Evolutionary conservation across 805 yeast genomes (phyloP).

Genomic region (Metschnikowia reukaufii): DNA sequence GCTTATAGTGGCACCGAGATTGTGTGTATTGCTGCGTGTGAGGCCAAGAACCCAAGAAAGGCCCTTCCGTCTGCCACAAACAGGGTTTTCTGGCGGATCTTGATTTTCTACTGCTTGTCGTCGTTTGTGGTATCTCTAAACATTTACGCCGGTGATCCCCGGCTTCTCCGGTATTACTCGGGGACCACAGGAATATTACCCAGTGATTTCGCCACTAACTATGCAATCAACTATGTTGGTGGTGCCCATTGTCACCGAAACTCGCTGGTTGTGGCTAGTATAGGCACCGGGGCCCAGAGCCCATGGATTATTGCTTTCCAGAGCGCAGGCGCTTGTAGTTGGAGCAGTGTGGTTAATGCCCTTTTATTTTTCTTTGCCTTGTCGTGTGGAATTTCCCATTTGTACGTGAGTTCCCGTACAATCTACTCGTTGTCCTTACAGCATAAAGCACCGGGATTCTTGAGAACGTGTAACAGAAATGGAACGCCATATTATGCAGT

Average conservation of each 20-base stretch:
- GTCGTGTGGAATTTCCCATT: slow-evolving; percentile 46
- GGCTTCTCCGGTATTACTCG: slow-evolving; percentile 56
- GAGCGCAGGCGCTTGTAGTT: slow-evolving; percentile 36
- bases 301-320: slow-evolving; percentile 48
- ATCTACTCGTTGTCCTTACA: slow-evolving; percentile 43
- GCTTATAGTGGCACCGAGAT: slow-evolving; percentile 83
- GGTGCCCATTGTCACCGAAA: slow-evolving; percentile 32
- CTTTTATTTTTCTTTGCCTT: slow-evolving; percentile 48
- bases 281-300: slow-evolving; percentile 43
- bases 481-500: slow-evolving; percentile 80
- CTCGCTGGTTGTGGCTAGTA: slow-evolving; percentile 13
- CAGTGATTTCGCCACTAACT: slow-evolving; percentile 23
- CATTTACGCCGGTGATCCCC: slow-evolving; percentile 75
- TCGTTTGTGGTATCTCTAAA: slow-evolving; percentile 70
- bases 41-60: slow-evolving; percentile 76
- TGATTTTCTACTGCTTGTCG: slow-evolving; percentile 63
- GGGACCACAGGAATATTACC: slow-evolving; percentile 33
- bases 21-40: slow-evolving; percentile 82
- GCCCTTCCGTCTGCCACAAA: slow-evolving; percentile 77
- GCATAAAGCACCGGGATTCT: slow-evolving; percentile 60
- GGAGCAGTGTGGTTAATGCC: slow-evolving; percentile 42
- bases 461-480: slow-evolving; percentile 55
- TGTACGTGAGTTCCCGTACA: slow-evolving; percentile 45
- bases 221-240: slow-evolving; percentile 36
- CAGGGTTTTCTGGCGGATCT: slow-evolving; percentile 69